phyloP scores from a whole-genome alignment of 108 stramenopile genomes.

The Nitzschia sp. region DNA sequence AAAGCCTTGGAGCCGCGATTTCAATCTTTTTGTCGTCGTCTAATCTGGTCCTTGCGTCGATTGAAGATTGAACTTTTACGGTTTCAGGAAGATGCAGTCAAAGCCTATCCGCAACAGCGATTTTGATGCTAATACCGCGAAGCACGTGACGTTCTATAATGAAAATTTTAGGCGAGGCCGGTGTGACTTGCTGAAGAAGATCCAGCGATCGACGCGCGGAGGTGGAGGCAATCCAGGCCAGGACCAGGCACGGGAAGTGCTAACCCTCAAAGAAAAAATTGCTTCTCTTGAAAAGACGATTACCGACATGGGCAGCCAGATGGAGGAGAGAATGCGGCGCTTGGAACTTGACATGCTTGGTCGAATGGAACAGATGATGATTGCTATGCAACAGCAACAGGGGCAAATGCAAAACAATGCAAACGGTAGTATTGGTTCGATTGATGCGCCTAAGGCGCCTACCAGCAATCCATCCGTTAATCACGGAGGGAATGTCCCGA shows the following conservation, averaged over 20 bases:
- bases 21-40: no score
- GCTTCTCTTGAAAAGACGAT: slow-evolving; percentile 54
- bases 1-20: no score
- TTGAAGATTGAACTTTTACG: slow-evolving; percentile 81
- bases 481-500: background rate
- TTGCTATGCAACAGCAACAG: slow-evolving; percentile 62
- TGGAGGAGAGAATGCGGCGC: slow-evolving; percentile 56
- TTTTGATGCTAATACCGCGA: slow-evolving; percentile 74
- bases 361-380: slow-evolving; percentile 68
- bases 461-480: slow-evolving; percentile 8
- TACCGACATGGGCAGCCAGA: slow-evolving; percentile 31
- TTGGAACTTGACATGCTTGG: slow-evolving; percentile 67
- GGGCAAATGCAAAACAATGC: slow-evolving; percentile 13
- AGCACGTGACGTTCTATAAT: slow-evolving; percentile 88
- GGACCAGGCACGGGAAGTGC: slow-evolving; percentile 61
- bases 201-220: slow-evolving; percentile 81
- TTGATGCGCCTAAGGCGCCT: slow-evolving; percentile 3
- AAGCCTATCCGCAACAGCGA: slow-evolving; percentile 87
- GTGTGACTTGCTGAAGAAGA: slow-evolving; percentile 74
- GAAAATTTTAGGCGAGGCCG: slow-evolving; percentile 86
- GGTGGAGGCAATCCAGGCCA: slow-evolving; percentile 47
- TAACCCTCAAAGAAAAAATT: slow-evolving; percentile 64
- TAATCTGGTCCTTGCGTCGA: no score
- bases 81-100: slow-evolving; percentile 87
- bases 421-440: background rate